Conservation (phyloP, 257 asterid species). For the Sherardia arvensis region DNA sequence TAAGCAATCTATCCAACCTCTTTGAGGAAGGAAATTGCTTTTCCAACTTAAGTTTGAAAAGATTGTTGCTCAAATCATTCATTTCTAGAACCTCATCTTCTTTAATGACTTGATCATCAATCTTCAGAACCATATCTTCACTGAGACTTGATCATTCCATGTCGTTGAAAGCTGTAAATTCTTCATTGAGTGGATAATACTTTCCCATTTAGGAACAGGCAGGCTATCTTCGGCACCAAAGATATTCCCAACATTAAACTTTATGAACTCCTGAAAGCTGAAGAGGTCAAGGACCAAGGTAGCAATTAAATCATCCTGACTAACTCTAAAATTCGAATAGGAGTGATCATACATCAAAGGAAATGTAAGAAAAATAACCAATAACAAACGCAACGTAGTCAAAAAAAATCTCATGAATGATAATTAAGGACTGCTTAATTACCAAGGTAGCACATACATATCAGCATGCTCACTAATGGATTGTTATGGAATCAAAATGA, state of each 20-base stretch:
- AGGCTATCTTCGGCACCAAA: conserved; percentile 90
- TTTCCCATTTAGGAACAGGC: conserved; percentile 85
- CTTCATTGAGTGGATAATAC: conserved; percentile 59
- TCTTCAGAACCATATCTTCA: conserved; percentile 2
- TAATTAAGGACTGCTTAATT: too few species aligned
- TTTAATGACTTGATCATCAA: conserved; percentile 11
- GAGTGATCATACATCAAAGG: not conserved
- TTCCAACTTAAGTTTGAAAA: conserved; percentile 21
- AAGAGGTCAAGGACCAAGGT: conserved; percentile 13
- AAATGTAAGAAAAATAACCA: not conserved
- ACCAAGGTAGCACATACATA: conserved; percentile 62
- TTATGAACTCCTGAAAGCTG: conserved; percentile 94
- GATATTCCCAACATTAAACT: conserved; percentile 85
- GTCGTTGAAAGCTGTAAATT: conserved; percentile 24
- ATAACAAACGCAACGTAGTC: too few species aligned
- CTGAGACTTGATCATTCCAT: too few species aligned
- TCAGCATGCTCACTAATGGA: conserved; percentile 79
- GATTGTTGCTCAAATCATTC: conserved; percentile 12
- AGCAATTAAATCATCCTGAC: conserved; percentile 1
- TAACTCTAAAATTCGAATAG: not conserved
- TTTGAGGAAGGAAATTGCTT: conserved; percentile 43
- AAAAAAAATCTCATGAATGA: too few species aligned
- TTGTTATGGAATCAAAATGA: too few species aligned
- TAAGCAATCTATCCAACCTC: conserved; percentile 38
- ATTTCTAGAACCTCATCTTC: conserved; percentile 15